These are phyloP conservation scores for Ogataea henricii DNA, from an alignment of 805 yeast species.

Conservation along the genomic window DNA sequence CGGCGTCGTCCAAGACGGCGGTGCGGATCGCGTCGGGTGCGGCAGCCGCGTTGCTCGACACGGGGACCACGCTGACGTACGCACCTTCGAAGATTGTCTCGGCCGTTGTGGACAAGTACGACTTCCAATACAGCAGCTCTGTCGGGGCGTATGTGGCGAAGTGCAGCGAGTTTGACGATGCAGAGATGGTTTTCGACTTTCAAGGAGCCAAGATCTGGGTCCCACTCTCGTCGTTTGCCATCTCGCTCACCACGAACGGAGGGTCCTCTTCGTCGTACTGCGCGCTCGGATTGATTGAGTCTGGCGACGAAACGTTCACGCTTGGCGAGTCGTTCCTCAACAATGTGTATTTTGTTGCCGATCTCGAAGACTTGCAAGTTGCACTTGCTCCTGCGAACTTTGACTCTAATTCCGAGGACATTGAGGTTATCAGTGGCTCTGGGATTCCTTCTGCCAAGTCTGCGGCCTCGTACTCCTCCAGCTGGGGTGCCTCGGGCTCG, in stretches of 20 bases:
- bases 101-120: conserved; percentile 33
- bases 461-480: conserved; percentile 48
- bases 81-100: conserved; percentile 40
- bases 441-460: conserved; percentile 53
- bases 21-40: conserved; percentile 30
- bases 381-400: conserved; percentile 49
- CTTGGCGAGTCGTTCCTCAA: conserved; percentile 58
- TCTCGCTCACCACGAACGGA: conserved; percentile 19
- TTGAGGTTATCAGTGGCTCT: conserved; percentile 45
- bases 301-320: conserved; percentile 39
- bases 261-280: conserved; percentile 38
- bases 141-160: conserved; percentile 48
- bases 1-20: conserved; percentile 14
- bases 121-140: conserved; percentile 43
- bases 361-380: conserved; percentile 46
- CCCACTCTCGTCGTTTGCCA: conserved; percentile 40
- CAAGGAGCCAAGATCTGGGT: conserved; percentile 58
- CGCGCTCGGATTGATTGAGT: conserved; percentile 43
- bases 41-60: conserved; percentile 50
- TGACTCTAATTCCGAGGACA: conserved; percentile 37
- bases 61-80: conserved; percentile 57
- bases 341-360: conserved; percentile 55
- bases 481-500: conserved; percentile 36
- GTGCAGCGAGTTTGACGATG: conserved; percentile 40
- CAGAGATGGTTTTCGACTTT: conserved; percentile 49